Evolutionary conservation across 768 basidiomycete species (phyloP).

Genomic region (Pleurotus djamor): DNA sequence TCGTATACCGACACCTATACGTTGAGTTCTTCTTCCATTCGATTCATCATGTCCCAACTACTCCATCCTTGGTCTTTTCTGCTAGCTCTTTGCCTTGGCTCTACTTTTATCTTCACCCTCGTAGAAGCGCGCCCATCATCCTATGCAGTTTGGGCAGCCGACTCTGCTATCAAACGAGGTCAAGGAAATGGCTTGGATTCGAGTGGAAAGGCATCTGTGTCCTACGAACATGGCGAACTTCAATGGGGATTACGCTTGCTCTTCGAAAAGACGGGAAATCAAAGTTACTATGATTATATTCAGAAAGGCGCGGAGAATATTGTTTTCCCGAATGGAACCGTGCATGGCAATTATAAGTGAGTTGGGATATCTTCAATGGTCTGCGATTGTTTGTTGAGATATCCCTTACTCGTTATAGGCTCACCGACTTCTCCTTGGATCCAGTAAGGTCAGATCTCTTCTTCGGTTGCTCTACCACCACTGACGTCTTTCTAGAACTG

Average conservation of each 20-base stretch:
- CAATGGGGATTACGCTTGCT: constrained; percentile 39
- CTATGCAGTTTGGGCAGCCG: constrained; percentile 43
- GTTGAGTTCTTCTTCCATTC: background rate
- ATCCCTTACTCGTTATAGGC: constrained; percentile 11
- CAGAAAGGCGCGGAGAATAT: constrained; percentile 33
- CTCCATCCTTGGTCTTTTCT: background rate
- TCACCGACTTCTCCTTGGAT: constrained; percentile 30
- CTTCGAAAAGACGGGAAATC: constrained; percentile 37
- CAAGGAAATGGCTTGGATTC: constrained; percentile 40
- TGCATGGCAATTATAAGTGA: constrained; percentile 36
- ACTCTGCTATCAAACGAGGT: constrained; percentile 38
- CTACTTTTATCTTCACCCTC: background rate
- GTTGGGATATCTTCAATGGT: constrained; percentile 5
- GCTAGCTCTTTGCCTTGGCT: background rate
- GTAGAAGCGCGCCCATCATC: constrained; percentile 25
- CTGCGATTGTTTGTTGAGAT: background rate
- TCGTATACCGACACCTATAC: background rate
- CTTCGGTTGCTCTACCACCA: background rate
- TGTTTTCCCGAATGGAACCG: constrained; percentile 33
- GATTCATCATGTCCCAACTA: background rate
- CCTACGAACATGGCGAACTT: constrained; percentile 38
- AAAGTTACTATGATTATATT: constrained; percentile 39
- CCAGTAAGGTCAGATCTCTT: constrained; percentile 26
- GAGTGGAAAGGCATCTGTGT: constrained; percentile 28
- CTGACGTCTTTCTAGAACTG: constrained; percentile 24